Percentiles rank a stretch among this genome's conserved stretches.
Evolutionary conservation across 228 moss, liverwort and hornwort genomes (phyloP).

Genomic region (Sphagnum magellanicum): DNA sequence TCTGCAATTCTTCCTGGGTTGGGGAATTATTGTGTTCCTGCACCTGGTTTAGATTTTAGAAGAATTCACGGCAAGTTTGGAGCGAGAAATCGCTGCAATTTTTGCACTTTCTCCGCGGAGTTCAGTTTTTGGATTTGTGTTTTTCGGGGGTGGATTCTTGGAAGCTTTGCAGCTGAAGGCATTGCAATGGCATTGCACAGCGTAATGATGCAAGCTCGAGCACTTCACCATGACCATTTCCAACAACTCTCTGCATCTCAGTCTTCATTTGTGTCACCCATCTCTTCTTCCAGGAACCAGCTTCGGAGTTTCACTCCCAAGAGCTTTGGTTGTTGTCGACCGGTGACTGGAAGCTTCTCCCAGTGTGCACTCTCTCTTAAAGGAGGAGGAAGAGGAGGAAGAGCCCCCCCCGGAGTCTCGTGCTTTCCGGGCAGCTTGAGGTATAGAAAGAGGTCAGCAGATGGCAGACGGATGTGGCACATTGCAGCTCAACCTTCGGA

Average conservation of each 20-base stretch:
- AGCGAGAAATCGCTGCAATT: no score
- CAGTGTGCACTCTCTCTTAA: conserved; percentile 29
- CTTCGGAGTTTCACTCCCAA: not conserved
- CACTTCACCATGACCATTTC: conserved; percentile 10
- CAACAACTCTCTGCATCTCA: not conserved
- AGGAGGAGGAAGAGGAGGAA: not conserved
- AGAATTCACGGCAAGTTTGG: no score
- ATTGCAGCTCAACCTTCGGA: conserved; percentile 15
- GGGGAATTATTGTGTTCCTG: no score
- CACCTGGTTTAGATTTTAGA: no score
- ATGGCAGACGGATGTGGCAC: no score
- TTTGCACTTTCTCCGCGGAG: no score
- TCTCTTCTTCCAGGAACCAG: not conserved
- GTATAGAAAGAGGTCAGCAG: no score
- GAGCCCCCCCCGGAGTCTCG: not conserved
- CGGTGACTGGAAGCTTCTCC: conserved; percentile 28
- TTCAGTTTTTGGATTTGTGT: no score
- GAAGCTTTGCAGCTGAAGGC: not conserved
- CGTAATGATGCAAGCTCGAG: conserved; percentile 10
- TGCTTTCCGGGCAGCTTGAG: not conserved
- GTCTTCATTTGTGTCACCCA: not conserved
- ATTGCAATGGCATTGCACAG: conserved; percentile 22
- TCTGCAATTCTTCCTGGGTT: no score
- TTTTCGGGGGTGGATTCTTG: no score
- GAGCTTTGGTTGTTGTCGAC: not conserved